phyloP scores from a whole-genome alignment of 768 basidiomycete genomes.

The Cystofilobasidium bisporidii region DNA sequence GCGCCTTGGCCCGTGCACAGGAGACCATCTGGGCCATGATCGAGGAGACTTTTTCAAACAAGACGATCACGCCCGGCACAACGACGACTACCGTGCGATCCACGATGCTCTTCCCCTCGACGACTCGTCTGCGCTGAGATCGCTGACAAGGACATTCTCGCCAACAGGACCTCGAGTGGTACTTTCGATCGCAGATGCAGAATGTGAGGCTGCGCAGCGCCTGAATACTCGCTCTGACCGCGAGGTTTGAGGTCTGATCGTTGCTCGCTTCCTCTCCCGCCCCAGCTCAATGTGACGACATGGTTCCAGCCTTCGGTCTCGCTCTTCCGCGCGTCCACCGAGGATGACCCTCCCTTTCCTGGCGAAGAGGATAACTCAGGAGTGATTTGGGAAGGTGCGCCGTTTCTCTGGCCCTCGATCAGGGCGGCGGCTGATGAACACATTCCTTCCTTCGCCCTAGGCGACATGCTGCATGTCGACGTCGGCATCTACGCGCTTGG shows the following conservation, averaged over 20 bases:
- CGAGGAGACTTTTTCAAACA: slow-evolving; percentile 49
- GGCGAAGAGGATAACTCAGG: slow-evolving; percentile 38
- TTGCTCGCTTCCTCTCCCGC: too few relatives aligned
- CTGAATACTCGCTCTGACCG: neutral
- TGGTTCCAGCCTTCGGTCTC: slow-evolving; percentile 52
- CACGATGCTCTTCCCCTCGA: too few relatives aligned
- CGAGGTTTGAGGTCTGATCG: neutral
- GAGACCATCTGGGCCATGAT: slow-evolving; percentile 50
- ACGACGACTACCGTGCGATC: slow-evolving; percentile 43
- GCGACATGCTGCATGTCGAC: slow-evolving; percentile 51
- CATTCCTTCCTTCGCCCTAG: too few relatives aligned
- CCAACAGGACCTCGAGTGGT: slow-evolving; percentile 48
- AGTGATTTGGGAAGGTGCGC: slow-evolving; percentile 45
- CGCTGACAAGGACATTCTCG: neutral
- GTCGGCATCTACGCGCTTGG: slow-evolving; percentile 51
- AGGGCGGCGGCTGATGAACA: too few relatives aligned
- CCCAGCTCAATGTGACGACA: slow-evolving; percentile 43
- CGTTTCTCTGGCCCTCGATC: too few relatives aligned
- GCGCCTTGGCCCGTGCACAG: too few relatives aligned
- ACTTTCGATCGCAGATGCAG: slow-evolving; percentile 51
- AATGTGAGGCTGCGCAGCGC: slow-evolving; percentile 12
- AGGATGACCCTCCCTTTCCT: slow-evolving; percentile 37
- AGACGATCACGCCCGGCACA: slow-evolving; percentile 43
- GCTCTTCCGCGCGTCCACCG: slow-evolving; percentile 33
- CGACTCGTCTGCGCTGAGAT: too few relatives aligned